A percentile compares a stretch with the other conserved stretches of the same genome.
phyloP scores from a whole-genome alignment of 768 basidiomycete genomes.

The Steccherinum ochraceum region DNA sequence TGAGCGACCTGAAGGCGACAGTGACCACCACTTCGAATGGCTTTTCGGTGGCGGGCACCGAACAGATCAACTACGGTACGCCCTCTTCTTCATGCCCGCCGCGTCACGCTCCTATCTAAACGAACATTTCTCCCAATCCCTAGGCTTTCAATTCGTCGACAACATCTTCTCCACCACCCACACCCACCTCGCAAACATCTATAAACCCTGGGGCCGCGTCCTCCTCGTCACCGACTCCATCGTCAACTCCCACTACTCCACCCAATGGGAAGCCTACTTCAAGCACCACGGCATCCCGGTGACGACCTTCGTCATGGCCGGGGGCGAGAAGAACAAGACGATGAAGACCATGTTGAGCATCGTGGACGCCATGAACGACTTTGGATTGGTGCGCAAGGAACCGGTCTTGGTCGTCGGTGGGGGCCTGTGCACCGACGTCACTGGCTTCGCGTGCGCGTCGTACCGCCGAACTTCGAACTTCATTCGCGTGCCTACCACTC shows the following conservation, averaged over 20 bases:
- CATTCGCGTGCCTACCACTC: slow-evolving; percentile 13
- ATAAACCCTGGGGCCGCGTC: slow-evolving; percentile 11
- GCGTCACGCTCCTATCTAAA: neutral
- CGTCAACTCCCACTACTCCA: slow-evolving; percentile 9
- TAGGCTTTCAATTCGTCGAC: slow-evolving; percentile 14
- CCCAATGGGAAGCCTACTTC: slow-evolving; percentile 13
- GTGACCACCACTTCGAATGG: slow-evolving; percentile 6
- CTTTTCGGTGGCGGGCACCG: slow-evolving; percentile 8
- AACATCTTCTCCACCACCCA: slow-evolving; percentile 11
- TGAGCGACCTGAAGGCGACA: slow-evolving; percentile 13
- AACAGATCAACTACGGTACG: slow-evolving; percentile 12
- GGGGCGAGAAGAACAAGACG: slow-evolving; percentile 16
- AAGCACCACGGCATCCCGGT: slow-evolving; percentile 11
- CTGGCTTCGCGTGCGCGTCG: slow-evolving; percentile 13
- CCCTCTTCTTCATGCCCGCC: neutral
- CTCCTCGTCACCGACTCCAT: slow-evolving; percentile 12
- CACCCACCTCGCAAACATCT: slow-evolving; percentile 10
- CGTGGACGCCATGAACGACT: slow-evolving; percentile 13
- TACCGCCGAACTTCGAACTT: slow-evolving; percentile 14
- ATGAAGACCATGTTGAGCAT: slow-evolving; percentile 15
- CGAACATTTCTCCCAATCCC: neutral
- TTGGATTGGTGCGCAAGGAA: slow-evolving; percentile 15
- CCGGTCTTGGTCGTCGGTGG: slow-evolving; percentile 14
- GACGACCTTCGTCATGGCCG: slow-evolving; percentile 14
- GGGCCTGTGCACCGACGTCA: slow-evolving; percentile 13